Conservation (phyloP, 805 yeast species). For the Teunomyces stri region DNA sequence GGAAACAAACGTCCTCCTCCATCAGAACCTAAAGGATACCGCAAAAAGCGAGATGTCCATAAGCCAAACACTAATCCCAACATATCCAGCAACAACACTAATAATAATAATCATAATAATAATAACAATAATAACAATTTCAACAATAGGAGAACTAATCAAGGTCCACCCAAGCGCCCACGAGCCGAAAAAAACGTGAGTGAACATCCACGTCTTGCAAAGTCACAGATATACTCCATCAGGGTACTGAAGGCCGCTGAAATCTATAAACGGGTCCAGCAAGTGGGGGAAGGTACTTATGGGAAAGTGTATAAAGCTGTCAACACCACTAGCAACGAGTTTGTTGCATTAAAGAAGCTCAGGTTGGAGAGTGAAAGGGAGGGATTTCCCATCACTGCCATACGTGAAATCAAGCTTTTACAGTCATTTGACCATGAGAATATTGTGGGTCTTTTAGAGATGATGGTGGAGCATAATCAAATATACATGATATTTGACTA, state of each 20-base stretch:
- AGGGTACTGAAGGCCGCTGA: constrained; percentile 28
- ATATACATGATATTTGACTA: constrained; percentile 92
- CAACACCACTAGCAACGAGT: constrained; percentile 62
- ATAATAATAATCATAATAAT: not conserved
- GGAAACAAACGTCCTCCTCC: constrained; percentile 10
- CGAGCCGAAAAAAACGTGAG: not conserved
- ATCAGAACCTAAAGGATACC: constrained; percentile 10
- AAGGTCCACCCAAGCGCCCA: not conserved
- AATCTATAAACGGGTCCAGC: constrained; percentile 67
- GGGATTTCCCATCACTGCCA: constrained; percentile 95
- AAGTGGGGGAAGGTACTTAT: constrained; percentile 98
- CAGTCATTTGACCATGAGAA: constrained; percentile 82
- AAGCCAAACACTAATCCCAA: not conserved
- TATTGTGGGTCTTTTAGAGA: constrained; percentile 78
- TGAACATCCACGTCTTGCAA: not conserved
- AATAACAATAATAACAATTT: not conserved
- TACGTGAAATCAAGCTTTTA: constrained; percentile 82
- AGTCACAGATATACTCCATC: constrained; percentile 32
- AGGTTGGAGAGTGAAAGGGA: constrained; percentile 86
- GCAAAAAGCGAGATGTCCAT: constrained; percentile 7
- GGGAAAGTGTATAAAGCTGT: constrained; percentile 92
- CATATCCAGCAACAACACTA: constrained; percentile 1
- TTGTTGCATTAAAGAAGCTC: constrained; percentile 84
- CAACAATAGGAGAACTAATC: not conserved
- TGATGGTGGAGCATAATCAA: constrained; percentile 76